Evolutionary conservation across 2,329 filamentous ascomycete species (phyloP), one percentile per base, ranked within the genome.

Genomic region (Colletotrichum simmondsii): DNA sequence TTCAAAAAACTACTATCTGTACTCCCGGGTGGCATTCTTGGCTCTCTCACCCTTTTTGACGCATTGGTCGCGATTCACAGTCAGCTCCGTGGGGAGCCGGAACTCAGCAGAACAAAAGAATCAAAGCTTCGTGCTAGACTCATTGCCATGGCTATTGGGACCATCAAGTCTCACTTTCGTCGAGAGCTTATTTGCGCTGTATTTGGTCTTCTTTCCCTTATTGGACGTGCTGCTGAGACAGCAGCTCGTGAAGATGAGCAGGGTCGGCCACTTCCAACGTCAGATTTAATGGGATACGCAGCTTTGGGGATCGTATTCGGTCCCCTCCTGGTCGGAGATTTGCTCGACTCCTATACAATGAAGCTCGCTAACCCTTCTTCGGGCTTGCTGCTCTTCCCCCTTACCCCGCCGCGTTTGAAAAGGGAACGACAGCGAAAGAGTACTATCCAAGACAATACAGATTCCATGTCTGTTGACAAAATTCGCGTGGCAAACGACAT

Each of bases 1-100:
- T 93, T 94, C 80, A 93, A 93, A 77, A 87, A 86, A 14, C 84
- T 94, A n/a, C 82, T 94, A 0, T 86, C 87, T 0, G 88, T 89
- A 1, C 79, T 94, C 0, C 91, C 91, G 0, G 91, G 91, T 0
- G 92, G 92, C 0, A 90, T 94, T 53, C 82, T 94, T 1, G 92
- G 92, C 4, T 91, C 90, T 0, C 77, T 92, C 16, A 79, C 85
- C 1, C 79, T 93, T 0, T 92, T 93, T 67, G 90, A 93, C 73
- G 87, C 89, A 0, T 78, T 94, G 14, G 87, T 92, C 11, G 87
- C 88, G 12, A 90, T 93, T 19, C 86, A 91, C 71, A 88, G 85
- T 22, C 88, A 91, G 69, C 80, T 92, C 12, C 82, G 86, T 68
- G 82, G 84, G 1, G 86, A 87, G 56, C 84, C 87, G 0, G 89